Percentiles rank a stretch among this genome's conserved stretches.
Conservation (phyloP, 805 yeast genomes). For the Clavispora vitiphila region DNA sequence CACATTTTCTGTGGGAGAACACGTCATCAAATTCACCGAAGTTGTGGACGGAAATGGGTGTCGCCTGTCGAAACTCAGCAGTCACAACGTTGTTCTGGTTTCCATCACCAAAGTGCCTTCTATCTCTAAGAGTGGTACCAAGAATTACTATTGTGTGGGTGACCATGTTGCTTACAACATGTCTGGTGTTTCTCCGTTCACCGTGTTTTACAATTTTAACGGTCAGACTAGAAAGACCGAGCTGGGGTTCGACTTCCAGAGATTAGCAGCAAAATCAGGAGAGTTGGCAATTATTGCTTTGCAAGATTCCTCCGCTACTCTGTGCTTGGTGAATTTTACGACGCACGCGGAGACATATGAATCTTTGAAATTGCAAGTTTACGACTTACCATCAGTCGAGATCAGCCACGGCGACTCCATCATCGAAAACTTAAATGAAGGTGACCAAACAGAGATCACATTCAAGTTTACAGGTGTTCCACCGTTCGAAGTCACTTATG, state of each 20-base stretch:
- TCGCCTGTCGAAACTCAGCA: conserved; percentile 34
- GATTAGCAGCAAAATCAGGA: conserved; percentile 86
- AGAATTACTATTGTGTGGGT: conserved; percentile 77
- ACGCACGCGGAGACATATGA: conserved; percentile 26
- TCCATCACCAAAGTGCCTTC: conserved; percentile 75
- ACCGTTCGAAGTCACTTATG: conserved; percentile 84
- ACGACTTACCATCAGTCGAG: conserved; percentile 68
- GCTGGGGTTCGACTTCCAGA: conserved; percentile 43
- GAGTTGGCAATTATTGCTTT: conserved; percentile 58
- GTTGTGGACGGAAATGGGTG: conserved; percentile 74
- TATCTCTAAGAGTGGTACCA: conserved; percentile 34
- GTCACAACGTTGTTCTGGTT: conserved; percentile 41
- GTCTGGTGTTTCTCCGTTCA: conserved; percentile 77
- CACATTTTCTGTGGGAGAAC: conserved; percentile 62
- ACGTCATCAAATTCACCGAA: conserved; percentile 51
- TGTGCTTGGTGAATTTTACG: conserved; percentile 63
- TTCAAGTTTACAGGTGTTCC: conserved; percentile 85
- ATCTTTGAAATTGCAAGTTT: conserved; percentile 28
- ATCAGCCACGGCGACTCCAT: conserved; percentile 73
- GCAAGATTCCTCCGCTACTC: conserved; percentile 66
- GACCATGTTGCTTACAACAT: conserved; percentile 76
- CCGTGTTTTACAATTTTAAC: conserved; percentile 69
- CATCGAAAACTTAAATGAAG: conserved; percentile 85
- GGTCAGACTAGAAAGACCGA: conserved; percentile 54
- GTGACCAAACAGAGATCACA: conserved; percentile 84